phyloP scores from a whole-genome alignment of 2,329 filamentous ascomycete species.

The Coniochaeta pulveracea region DNA sequence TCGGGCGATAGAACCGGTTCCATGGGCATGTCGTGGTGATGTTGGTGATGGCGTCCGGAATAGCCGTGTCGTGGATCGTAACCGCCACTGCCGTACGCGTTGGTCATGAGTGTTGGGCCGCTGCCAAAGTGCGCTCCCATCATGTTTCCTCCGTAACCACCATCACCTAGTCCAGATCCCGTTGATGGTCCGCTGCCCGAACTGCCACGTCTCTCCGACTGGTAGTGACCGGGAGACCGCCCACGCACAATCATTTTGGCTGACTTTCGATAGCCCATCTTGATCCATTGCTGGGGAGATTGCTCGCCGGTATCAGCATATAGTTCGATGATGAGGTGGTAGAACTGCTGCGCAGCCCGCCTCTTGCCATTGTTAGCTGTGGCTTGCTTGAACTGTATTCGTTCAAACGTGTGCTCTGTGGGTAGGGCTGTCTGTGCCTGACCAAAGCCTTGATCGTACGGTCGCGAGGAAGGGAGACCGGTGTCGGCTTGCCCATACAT shows the following conservation, averaged over 20 bases:
- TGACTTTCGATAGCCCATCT: slow-evolving; percentile 61
- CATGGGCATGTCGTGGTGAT: slow-evolving; percentile 36
- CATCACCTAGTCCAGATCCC: slow-evolving; percentile 48
- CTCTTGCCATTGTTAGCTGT: slow-evolving; percentile 91
- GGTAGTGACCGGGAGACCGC: slow-evolving; percentile 71
- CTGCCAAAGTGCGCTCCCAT: slow-evolving; percentile 25
- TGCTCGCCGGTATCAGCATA: slow-evolving; percentile 54
- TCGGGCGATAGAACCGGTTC: slow-evolving; percentile 40
- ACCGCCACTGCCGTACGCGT: slow-evolving; percentile 24
- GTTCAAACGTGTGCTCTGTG: slow-evolving; percentile 61
- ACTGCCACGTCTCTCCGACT: slow-evolving; percentile 57
- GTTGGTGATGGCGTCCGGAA: slow-evolving; percentile 27
- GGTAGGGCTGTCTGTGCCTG: slow-evolving; percentile 27
- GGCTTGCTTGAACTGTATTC: slow-evolving; percentile 89
- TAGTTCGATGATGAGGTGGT: slow-evolving; percentile 79
- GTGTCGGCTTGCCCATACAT: slow-evolving; percentile 30
- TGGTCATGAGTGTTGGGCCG: slow-evolving; percentile 18
- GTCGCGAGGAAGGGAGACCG: slow-evolving; percentile 19
- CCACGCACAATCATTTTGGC: slow-evolving; percentile 81
- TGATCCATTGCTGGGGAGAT: slow-evolving; percentile 44
- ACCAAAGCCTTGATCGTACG: slow-evolving; percentile 32
- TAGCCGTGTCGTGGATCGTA: slow-evolving; percentile 23
- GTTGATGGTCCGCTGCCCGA: slow-evolving; percentile 51
- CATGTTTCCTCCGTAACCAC: slow-evolving; percentile 20
- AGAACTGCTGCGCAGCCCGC: slow-evolving; percentile 83